Percentiles rank a stretch among this genome's conserved stretches.
Evolutionary conservation across 805 yeast species (phyloP).

Genomic region (Sporopachydermia quercuum): DNA sequence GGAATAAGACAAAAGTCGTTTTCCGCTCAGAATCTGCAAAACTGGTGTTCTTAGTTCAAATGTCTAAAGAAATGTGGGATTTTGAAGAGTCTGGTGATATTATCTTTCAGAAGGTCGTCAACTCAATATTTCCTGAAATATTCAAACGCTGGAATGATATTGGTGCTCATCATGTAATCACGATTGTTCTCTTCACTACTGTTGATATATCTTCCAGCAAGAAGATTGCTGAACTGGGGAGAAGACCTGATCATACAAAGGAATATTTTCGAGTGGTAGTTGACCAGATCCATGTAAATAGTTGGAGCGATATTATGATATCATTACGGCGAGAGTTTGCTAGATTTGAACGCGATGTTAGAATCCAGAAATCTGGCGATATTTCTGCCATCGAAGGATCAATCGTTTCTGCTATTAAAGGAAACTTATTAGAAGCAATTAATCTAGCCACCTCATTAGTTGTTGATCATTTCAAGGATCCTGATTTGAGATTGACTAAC

Average conservation of each 20-base stretch:
- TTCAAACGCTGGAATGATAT: constrained; percentile 77
- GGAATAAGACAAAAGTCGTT: constrained; percentile 57
- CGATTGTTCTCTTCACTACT: constrained; percentile 77
- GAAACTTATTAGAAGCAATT: constrained; percentile 78
- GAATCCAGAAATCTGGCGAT: constrained; percentile 26
- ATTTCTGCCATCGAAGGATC: constrained; percentile 38
- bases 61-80: constrained; percentile 95
- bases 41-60: constrained; percentile 68
- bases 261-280: constrained; percentile 91
- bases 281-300: constrained; percentile 76
- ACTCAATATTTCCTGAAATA: constrained; percentile 81
- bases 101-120: constrained; percentile 81
- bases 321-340: constrained; percentile 74
- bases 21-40: constrained; percentile 88
- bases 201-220: constrained; percentile 32
- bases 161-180: constrained; percentile 81
- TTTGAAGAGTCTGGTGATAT: constrained; percentile 95
- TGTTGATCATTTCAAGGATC: constrained; percentile 63
- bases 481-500: constrained; percentile 81
- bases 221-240: constrained; percentile 42
- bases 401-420: constrained; percentile 75
- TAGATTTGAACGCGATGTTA: constrained; percentile 60
- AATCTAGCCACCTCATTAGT: constrained; percentile 69
- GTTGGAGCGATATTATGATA: constrained; percentile 90
- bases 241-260: constrained; percentile 45